Conservation (phyloP, 768 basidiomycete genomes). For the Cubamyces lactineus region DNA sequence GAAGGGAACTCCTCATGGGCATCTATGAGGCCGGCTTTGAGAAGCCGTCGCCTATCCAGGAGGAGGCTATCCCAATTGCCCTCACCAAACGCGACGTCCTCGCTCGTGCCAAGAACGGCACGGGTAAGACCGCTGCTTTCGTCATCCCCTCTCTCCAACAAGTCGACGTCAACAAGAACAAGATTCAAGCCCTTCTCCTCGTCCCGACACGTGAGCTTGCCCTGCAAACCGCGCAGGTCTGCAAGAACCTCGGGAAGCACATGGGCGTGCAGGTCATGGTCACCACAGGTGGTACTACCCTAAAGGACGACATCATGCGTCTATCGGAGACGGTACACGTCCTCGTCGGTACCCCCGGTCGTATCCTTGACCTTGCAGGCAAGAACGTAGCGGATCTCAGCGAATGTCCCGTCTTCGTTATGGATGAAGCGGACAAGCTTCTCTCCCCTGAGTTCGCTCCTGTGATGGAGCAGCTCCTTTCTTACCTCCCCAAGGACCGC, state of each 20-base stretch:
- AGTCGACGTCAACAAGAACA: constrained; percentile 77
- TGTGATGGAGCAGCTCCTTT: constrained; percentile 95
- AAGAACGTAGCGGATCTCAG: constrained; percentile 93
- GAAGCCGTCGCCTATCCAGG: constrained; percentile 96
- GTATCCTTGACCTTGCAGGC: constrained; percentile 92
- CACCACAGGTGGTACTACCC: constrained; percentile 95
- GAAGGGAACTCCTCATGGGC: constrained; percentile 97
- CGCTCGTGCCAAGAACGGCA: constrained; percentile 95
- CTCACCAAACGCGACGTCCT: constrained; percentile 93
- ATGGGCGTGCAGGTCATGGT: constrained; percentile 98
- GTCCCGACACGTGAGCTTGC: constrained; percentile 99
- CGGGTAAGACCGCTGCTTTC: constrained; percentile 98
- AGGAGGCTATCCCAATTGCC: constrained; percentile 96
- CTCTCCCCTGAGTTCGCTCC: constrained; percentile 97
- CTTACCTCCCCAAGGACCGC: constrained; percentile 78
- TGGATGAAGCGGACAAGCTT: constrained; percentile 99
- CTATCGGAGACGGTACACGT: constrained; percentile 90
- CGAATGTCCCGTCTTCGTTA: constrained; percentile 95
- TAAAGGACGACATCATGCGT: constrained; percentile 97
- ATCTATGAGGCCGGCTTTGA: constrained; percentile 99
- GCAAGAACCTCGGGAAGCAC: constrained; percentile 96
- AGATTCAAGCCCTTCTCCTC: constrained; percentile 95
- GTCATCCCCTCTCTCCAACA: constrained; percentile 97
- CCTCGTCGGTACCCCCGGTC: constrained; percentile 95
- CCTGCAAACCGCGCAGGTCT: constrained; percentile 97